phyloP scores from a whole-genome alignment of 371 early-diverging fungal species.

The Thermomucor indicae-seudaticae region DNA sequence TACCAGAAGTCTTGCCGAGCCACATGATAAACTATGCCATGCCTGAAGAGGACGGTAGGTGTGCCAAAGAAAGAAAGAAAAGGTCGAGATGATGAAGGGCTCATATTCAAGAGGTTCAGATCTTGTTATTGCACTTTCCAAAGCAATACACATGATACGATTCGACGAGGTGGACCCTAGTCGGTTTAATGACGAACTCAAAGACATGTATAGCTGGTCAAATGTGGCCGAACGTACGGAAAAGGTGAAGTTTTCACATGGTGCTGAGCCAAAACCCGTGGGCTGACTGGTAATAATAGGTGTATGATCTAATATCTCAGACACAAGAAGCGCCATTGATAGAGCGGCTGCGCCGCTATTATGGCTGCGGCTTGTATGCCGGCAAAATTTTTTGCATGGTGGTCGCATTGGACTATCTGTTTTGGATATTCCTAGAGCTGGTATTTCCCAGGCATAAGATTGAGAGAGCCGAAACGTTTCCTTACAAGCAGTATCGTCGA shows the following conservation, averaged over 20 bases:
- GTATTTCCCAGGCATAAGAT: slow-evolving; percentile 71
- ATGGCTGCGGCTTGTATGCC: slow-evolving; percentile 88
- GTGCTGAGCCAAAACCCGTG: slow-evolving; percentile 3
- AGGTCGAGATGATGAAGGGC: not conserved
- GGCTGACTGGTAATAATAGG: slow-evolving; percentile 25
- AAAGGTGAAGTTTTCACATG: slow-evolving; percentile 35
- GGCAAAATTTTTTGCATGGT: slow-evolving; percentile 91
- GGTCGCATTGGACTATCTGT: slow-evolving; percentile 80
- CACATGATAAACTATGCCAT: slow-evolving; percentile 94
- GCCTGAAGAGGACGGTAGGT: slow-evolving; percentile 85
- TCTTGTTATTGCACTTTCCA: slow-evolving; percentile 67
- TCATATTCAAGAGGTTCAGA: slow-evolving; percentile 36
- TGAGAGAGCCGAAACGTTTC: slow-evolving; percentile 67
- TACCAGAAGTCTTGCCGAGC: slow-evolving; percentile 96
- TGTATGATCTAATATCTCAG: slow-evolving; percentile 69
- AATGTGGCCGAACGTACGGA: slow-evolving; percentile 94
- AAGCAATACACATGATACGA: slow-evolving; percentile 73
- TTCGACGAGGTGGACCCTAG: slow-evolving; percentile 66
- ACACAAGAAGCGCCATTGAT: slow-evolving; percentile 69
- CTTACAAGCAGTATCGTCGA: slow-evolving; percentile 53
- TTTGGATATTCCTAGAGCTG: slow-evolving; percentile 81
- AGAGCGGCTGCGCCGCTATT: slow-evolving; percentile 81
- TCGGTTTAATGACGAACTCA: slow-evolving; percentile 77
- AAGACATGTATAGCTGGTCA: slow-evolving; percentile 94
- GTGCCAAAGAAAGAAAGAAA: not conserved